Evolutionary conservation across 495 filamentous ascomycete genomes (phyloP), one percentile per base, ranked within the genome.

Genomic region (Aspergillus saccharolyticus): DNA sequence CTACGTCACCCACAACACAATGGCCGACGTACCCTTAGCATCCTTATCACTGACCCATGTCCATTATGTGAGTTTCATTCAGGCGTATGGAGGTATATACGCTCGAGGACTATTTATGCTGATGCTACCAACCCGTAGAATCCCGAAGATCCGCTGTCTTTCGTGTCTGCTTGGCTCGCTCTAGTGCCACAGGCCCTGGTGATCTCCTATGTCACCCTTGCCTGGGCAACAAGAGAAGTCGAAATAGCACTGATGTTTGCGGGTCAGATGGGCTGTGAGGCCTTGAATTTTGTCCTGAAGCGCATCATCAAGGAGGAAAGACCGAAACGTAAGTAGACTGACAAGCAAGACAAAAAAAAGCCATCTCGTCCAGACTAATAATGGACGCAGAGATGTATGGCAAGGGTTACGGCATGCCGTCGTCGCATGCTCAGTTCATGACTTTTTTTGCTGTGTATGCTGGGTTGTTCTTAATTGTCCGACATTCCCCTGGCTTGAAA

Each of bases 361-460:
- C 5, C 9, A 24, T 25, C 19, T 15, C 21, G 52, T 22, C 18
- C 58, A 55, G 46, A 60, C 28, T 19, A 22, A 24, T 19, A 54
- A 4, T 30, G 17, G 3, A 3, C 10, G 16, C 74, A 89, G 88
- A 88, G 73, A 89, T 89, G 80, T 81, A 85, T 56, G 88, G 88
- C 42, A 96, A 96, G 70, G 94, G 94, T 57, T 99, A 97, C 66
- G 94, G 94, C 60, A 99, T 99, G 94, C 94, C 94, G n/a, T 91
- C 87, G 46, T 96, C 91, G 22, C 94, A 99, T 74, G 89, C 94
- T 10, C 94, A 99, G 72, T 99, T 96, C 68, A 86, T 89, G 48
- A 78, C 85, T 10, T 99, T 89, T 76, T 97, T 96, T 77, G 85
- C 90, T 44, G 74, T 94, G 54, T 90, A 88, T 64, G 70, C 96